Evolutionary conservation across 2,329 filamentous ascomycete species (phyloP), one percentile per base, ranked within the genome.

Genomic region (Penicillium sp.): DNA sequence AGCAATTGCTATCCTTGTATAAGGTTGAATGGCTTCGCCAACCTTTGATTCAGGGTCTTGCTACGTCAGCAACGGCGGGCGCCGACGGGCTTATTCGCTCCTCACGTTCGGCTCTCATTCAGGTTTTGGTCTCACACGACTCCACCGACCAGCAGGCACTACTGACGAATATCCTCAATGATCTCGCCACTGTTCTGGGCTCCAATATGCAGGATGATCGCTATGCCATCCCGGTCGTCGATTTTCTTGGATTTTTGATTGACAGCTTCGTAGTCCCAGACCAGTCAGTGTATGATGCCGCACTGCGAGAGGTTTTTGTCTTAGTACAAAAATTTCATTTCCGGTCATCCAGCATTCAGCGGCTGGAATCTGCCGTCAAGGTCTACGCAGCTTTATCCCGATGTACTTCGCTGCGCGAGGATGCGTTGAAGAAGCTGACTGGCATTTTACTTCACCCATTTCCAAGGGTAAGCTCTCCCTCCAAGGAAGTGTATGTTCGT

Each of bases 371-470:
- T 0, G 88, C 87, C 24, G 73, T 94, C 51, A 85, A 84, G 60
- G 79, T 93, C 9, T 97, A 96, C 67, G 80, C 83, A 3, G 82
- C 82, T 0, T 70, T 95, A 26, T 81, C 82, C 4, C 63, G 67
- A n/a, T 65, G 77, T n/a, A 68, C 73, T 25, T 71, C 72, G 1
- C 69, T 80, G 6, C 69, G 72, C 7, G 73, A 73, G 48, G 77
- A 78, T 18, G 85, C 85, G 3, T 67, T 83, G 46, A 82, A 78
- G 63, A 87, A 90, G 65, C 71, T 96, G 36, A 79, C 79, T 0
- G 82, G 79, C 24, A 80, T 95, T 73, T 72, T 95, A 53, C 69
- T 82, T 48, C 91, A 95, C 72, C 88, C 88, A 1, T 95, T 88
- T 75, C 89, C 90, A 5, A 80, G 80, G 60, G 82, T 94, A 57